These are phyloP conservation scores for Lachancea meyersii DNA, from an alignment of 805 yeast genomes.

Conservation along the genomic window DNA sequence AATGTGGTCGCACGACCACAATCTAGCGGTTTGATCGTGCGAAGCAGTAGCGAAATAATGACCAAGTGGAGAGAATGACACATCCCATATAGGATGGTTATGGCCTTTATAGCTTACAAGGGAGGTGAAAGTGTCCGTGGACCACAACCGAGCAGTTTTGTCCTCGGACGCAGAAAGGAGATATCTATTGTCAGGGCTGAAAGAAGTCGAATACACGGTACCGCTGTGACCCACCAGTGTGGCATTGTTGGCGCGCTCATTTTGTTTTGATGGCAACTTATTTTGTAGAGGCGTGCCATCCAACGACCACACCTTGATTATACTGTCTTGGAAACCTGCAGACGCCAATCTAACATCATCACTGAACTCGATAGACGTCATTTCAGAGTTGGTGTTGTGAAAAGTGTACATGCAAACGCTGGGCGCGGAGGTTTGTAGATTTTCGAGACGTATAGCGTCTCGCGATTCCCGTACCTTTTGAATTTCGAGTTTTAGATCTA, in stretches of 20 bases:
- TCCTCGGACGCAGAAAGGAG: conserved; percentile 84
- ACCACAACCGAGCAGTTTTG: conserved; percentile 89
- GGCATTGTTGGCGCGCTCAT: conserved; percentile 34
- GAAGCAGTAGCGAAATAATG: conserved; percentile 98
- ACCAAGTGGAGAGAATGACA: conserved; percentile 87
- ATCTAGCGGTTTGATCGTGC: conserved; percentile 93
- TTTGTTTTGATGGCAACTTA: conserved; percentile 35
- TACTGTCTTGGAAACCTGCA: conserved; percentile 91
- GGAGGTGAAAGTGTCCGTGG: conserved; percentile 81
- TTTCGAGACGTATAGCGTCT: conserved; percentile 60
- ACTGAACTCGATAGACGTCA: conserved; percentile 83
- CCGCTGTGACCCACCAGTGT: conserved; percentile 86
- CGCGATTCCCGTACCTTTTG: conserved; percentile 76
- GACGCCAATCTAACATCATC: conserved; percentile 83
- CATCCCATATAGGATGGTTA: conserved; percentile 97
- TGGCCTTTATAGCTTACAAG: conserved; percentile 95
- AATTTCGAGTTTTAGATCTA: conserved; percentile 75
- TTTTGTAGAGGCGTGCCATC: conserved; percentile 82
- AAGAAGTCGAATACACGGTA: conserved; percentile 82
- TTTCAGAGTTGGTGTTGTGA: conserved; percentile 85
- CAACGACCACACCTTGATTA: conserved; percentile 84
- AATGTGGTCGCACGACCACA: conserved; percentile 98
- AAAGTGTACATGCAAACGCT: conserved; percentile 97
- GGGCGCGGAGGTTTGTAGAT: conserved; percentile 75
- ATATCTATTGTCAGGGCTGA: conserved; percentile 83